Conservation (phyloP, 164 flowering plant genomes). For the Amborella trichopoda region DNA sequence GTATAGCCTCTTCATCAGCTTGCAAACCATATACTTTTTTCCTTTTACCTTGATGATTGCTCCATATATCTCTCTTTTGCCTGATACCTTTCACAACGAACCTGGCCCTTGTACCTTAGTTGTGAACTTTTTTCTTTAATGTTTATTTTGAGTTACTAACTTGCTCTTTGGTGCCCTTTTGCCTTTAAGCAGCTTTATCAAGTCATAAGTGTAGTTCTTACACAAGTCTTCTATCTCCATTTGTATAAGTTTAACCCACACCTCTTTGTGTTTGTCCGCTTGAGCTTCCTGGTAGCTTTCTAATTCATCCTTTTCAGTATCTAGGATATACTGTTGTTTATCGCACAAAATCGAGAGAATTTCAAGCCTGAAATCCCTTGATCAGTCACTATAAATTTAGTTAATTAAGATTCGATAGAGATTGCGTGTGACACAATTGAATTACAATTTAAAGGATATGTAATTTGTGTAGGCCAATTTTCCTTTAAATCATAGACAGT, state of each 20-base stretch:
- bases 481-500: too few relatives aligned
- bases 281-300: too few relatives aligned
- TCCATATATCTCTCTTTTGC: slow-evolving; percentile 2
- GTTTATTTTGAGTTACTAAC: background rate
- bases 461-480: too few relatives aligned
- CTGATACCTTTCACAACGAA: background rate
- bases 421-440: too few relatives aligned
- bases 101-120: background rate
- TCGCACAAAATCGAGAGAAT: too few relatives aligned
- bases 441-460: too few relatives aligned
- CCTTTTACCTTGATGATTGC: background rate
- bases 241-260: background rate
- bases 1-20: slow-evolving; percentile 1
- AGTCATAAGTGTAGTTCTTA: too few relatives aligned
- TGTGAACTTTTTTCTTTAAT: background rate
- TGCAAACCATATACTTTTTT: background rate
- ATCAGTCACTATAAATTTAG: too few relatives aligned
- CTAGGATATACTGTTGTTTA: background rate
- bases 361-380: too few relatives aligned
- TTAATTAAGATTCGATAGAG: too few relatives aligned
- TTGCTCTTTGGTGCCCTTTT: slow-evolving; percentile 3
- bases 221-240: background rate
- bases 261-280: background rate
- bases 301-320: background rate
- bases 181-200: too few relatives aligned